Percentiles rank a stretch among this genome's conserved stretches.
phyloP scores from a whole-genome alignment of 139 green algal genomes.

The Pseudopediastrum boryanum region DNA sequence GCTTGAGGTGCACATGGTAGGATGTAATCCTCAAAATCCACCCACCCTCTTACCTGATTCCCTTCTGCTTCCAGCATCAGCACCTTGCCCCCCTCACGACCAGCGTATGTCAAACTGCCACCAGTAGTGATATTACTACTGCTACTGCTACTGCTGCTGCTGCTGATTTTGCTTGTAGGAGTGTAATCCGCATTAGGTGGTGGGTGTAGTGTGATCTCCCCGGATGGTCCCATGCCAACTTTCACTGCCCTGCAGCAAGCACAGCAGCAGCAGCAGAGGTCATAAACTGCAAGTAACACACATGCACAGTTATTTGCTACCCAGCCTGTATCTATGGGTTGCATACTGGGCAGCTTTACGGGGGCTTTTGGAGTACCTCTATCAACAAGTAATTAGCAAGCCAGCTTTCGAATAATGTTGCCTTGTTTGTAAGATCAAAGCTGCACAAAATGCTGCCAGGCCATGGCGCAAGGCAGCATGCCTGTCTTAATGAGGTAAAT shows the following conservation, averaged over 20 bases:
- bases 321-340: not conserved
- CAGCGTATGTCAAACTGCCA: slow-evolving; percentile 67
- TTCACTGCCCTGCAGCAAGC: slow-evolving; percentile 45
- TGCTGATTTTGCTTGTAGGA: not conserved
- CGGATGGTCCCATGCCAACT: slow-evolving; percentile 25
- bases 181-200: not conserved
- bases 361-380: not conserved
- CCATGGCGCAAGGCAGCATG: not conserved
- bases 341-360: not conserved
- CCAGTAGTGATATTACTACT: too few species aligned
- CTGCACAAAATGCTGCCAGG: not conserved
- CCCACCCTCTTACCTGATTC: slow-evolving; percentile 37
- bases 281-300: not conserved
- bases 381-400: not conserved
- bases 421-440: not conserved
- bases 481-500: too few species aligned
- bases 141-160: slow-evolving; percentile 24
- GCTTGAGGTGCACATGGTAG: not conserved
- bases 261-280: not conserved
- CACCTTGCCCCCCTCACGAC: slow-evolving; percentile 42
- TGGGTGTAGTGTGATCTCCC: too few species aligned
- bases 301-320: not conserved
- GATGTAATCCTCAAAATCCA: not conserved
- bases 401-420: not conserved
- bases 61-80: slow-evolving; percentile 69